phyloP scores from a whole-genome alignment of 352 stramenopile species.

The Poterioochromonas sp. region DNA sequence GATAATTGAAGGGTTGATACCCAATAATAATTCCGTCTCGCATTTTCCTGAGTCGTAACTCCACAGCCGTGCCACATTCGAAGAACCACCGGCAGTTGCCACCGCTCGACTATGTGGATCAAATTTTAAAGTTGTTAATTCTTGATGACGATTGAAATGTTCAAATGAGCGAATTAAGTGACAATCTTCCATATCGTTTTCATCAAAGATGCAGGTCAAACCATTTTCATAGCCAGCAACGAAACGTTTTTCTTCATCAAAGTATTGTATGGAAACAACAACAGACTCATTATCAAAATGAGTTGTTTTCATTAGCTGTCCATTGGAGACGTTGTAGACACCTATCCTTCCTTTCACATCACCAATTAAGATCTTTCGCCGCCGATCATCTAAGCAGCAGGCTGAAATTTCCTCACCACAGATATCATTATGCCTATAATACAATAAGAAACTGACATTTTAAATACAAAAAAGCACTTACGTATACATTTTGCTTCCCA shows the following conservation, averaged over 20 bases:
- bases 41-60: not conserved
- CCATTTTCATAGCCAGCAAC: constrained; percentile 12
- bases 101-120: not conserved
- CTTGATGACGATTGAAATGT: not conserved
- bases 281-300: not conserved
- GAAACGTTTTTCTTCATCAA: not conserved
- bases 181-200: constrained; percentile 27
- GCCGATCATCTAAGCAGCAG: constrained; percentile 64
- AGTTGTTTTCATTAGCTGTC: constrained; percentile 61
- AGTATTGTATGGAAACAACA: not conserved
- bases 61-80: not conserved
- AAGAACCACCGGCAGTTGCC: not conserved
- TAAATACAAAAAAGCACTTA: constrained; percentile 31
- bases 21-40: not conserved
- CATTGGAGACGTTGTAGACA: constrained; percentile 63
- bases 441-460: not conserved
- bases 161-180: constrained; percentile 21
- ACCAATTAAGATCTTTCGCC: constrained; percentile 64
- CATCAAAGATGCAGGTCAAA: constrained; percentile 1
- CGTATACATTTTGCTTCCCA: constrained; percentile 33
- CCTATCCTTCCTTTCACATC: constrained; percentile 58
- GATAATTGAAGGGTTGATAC: not conserved
- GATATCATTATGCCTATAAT: constrained; percentile 12
- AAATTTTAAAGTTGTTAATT: not conserved
- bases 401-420: constrained; percentile 50